Evolutionary conservation across 768 basidiomycete genomes (phyloP).

Genomic region (Lactarius evosmus): DNA sequence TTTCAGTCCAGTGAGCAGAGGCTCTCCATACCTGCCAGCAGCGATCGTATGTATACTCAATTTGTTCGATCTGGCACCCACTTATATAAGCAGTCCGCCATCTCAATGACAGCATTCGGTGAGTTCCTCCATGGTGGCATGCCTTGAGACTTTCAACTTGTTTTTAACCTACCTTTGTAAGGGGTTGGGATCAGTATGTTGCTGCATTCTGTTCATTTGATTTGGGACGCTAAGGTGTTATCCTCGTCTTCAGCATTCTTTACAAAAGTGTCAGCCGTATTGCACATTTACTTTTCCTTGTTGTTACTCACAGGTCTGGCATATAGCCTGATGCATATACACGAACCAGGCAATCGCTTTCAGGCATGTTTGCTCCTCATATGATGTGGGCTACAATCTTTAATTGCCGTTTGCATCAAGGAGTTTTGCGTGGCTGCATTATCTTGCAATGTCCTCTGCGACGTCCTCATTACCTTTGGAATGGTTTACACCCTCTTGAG

Average conservation of each 20-base stretch:
- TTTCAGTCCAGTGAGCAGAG: not conserved
- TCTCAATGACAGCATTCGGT: conserved; percentile 8
- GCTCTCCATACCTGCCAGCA: conserved; percentile 1
- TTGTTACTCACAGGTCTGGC: not conserved
- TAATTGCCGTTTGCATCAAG: not conserved
- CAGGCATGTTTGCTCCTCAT: not conserved
- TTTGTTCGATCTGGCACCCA: not conserved
- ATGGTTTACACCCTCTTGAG: conserved; percentile 9
- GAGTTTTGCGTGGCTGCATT: not conserved
- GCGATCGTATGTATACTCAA: conserved; percentile 7
- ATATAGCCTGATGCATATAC: not conserved
- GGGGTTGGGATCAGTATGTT: not conserved
- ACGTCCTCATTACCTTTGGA: conserved; percentile 7
- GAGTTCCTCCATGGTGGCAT: not conserved
- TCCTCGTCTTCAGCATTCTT: not conserved
- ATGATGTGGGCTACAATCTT: not conserved
- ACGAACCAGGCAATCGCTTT: not conserved
- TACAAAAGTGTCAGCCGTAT: not conserved
- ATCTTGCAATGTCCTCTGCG: conserved; percentile 1
- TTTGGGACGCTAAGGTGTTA: not conserved
- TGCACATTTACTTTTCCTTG: not conserved
- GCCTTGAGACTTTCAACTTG: not conserved
- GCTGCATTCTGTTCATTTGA: not conserved
- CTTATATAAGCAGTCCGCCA: not conserved
- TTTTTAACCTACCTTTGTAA: not conserved